These are phyloP conservation scores for Rutidosis leptorrhynchoides DNA, from an alignment of 129 eudicot species.

Conservation along the genomic window DNA sequence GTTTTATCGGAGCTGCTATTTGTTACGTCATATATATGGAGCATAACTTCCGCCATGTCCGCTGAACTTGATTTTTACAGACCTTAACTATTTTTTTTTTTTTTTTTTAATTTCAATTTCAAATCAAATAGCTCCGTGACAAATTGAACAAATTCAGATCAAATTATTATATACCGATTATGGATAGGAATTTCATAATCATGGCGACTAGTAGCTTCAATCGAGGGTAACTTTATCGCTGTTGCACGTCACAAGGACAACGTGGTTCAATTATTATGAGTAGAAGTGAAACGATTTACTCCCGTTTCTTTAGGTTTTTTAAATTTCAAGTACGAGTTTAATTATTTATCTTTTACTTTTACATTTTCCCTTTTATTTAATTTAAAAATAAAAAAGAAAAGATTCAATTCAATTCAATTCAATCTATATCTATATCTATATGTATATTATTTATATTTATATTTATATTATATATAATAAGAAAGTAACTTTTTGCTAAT, in stretches of 20 bases:
- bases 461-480: too few species aligned
- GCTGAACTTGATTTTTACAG: slow-evolving; percentile 32
- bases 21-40: slow-evolving; percentile 88
- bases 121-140: not conserved
- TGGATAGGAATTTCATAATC: not conserved
- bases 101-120: not conserved
- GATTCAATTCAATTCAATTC: too few species aligned
- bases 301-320: not conserved
- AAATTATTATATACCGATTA: not conserved
- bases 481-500: too few species aligned
- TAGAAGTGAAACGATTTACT: not conserved
- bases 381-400: not conserved
- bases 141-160: not conserved
- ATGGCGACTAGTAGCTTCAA: slow-evolving; percentile 25
- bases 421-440: too few species aligned
- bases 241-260: slow-evolving; percentile 14
- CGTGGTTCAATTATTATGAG: not conserved
- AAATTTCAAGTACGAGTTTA: not conserved
- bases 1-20: slow-evolving; percentile 86
- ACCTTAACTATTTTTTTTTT: slow-evolving; percentile 19
- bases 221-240: slow-evolving; percentile 19
- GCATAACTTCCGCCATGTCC: slow-evolving; percentile 84
- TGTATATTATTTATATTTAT: too few species aligned
- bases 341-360: too few species aligned
- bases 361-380: too few species aligned